Conservation (phyloP, 805 yeast species). For the Schizosaccharomyces osmophilus region DNA sequence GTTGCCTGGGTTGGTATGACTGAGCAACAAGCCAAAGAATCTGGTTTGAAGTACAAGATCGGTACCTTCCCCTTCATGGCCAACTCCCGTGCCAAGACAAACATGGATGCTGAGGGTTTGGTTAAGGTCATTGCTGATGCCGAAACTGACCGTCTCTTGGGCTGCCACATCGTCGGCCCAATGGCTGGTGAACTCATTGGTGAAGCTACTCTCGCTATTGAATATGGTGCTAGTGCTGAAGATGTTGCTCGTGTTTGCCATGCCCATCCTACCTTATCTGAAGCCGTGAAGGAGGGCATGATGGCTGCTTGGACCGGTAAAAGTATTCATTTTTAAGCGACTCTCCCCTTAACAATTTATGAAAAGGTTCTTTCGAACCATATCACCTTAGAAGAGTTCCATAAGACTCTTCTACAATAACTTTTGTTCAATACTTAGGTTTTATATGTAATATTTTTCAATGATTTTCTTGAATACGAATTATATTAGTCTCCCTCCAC, state of each 20-base stretch:
- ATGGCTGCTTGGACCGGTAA: constrained; percentile 31
- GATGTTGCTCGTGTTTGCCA: constrained; percentile 94
- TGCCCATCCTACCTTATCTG: constrained; percentile 95
- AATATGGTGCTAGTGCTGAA: constrained; percentile 96
- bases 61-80: constrained; percentile 98
- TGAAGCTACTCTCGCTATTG: constrained; percentile 90
- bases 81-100: constrained; percentile 97
- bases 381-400: too few species aligned
- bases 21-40: constrained; percentile 81
- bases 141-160: constrained; percentile 87
- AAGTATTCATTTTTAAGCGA: not conserved
- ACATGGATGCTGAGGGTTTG: constrained; percentile 87
- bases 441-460: too few species aligned
- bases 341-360: not conserved
- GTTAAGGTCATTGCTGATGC: constrained; percentile 91
- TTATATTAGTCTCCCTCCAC: too few species aligned
- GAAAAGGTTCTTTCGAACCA: not conserved
- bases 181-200: constrained; percentile 99
- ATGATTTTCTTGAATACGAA: too few species aligned
- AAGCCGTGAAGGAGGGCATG: constrained; percentile 96
- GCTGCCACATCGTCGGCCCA: constrained; percentile 92
- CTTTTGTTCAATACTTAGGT: too few species aligned
- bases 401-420: too few species aligned
- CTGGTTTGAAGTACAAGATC: constrained; percentile 71
- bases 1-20: constrained; percentile 98